phyloP scores from a whole-genome alignment of 2,329 filamentous ascomycete species.

The Colletotrichum higginsianum region DNA sequence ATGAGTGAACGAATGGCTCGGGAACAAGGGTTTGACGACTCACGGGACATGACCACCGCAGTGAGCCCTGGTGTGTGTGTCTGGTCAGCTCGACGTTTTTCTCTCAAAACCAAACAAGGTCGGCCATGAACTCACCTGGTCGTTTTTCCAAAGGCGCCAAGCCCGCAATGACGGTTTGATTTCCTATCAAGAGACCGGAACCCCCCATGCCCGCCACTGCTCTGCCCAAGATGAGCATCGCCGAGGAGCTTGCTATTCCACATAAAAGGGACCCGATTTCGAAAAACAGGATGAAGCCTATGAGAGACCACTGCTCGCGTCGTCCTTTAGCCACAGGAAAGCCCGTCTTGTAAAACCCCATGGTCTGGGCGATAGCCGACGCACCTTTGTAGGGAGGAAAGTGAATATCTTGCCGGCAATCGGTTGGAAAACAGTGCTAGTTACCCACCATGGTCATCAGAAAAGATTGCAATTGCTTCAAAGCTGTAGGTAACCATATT shows the following conservation, averaged over 20 bases:
- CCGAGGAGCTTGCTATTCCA: not conserved
- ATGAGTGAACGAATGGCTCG: too few relatives aligned
- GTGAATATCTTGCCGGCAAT: conserved; percentile 53
- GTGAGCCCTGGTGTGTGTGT: too few relatives aligned
- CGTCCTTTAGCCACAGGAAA: not conserved
- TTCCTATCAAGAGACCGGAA: conserved; percentile 45
- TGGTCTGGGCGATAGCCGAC: not conserved
- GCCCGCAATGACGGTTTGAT: conserved; percentile 49
- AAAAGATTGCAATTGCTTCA: not conserved
- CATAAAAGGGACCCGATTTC: conserved; percentile 42
- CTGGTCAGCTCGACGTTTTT: too few relatives aligned
- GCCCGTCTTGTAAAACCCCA: not conserved
- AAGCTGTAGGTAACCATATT: not conserved
- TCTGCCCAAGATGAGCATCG: conserved; percentile 12
- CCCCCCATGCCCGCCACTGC: not conserved
- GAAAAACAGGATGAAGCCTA: conserved; percentile 49
- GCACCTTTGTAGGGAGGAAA: conserved; percentile 45
- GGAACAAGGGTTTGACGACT: too few relatives aligned
- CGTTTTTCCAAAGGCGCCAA: conserved; percentile 42
- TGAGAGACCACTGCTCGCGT: conserved; percentile 47
- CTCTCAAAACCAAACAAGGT: too few relatives aligned
- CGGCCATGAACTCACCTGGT: conserved; percentile 36
- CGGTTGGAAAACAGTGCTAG: conserved; percentile 46
- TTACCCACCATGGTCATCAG: not conserved
- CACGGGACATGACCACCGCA: too few relatives aligned